Evolutionary conservation across 768 basidiomycete genomes (phyloP).

Genomic region (Vishniacozyma victoriae): DNA sequence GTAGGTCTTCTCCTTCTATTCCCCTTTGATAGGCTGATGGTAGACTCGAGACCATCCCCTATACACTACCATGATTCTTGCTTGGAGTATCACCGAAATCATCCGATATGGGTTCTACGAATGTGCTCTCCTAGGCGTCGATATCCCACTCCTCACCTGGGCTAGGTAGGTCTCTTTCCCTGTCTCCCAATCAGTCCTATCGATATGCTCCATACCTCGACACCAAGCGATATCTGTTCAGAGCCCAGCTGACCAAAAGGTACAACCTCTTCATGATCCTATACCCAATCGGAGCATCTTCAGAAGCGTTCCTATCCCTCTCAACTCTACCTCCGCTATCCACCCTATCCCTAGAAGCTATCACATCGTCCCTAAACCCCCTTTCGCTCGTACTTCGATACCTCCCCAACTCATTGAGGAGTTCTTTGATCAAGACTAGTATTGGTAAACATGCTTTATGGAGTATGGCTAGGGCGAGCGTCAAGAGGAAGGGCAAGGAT

Average conservation of each 20-base stretch:
- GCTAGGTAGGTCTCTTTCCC: slow-evolving; percentile 31
- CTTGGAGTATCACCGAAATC: slow-evolving; percentile 87
- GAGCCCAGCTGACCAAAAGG: too few relatives aligned
- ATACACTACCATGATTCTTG: slow-evolving; percentile 83
- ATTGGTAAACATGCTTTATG: slow-evolving; percentile 46
- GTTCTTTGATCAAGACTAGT: slow-evolving; percentile 49
- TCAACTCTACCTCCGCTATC: slow-evolving; percentile 60
- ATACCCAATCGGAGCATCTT: slow-evolving; percentile 87
- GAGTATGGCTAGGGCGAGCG: slow-evolving; percentile 19
- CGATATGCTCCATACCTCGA: not conserved
- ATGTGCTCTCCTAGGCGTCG: slow-evolving; percentile 56
- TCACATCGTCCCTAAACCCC: slow-evolving; percentile 1
- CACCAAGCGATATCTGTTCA: not conserved
- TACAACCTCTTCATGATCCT: slow-evolving; percentile 90
- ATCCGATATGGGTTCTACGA: slow-evolving; percentile 89
- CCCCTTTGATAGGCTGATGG: not conserved
- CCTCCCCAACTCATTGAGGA: slow-evolving; percentile 13
- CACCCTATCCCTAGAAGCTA: slow-evolving; percentile 3
- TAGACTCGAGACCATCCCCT: slow-evolving; percentile 63
- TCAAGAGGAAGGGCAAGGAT: slow-evolving; percentile 1
- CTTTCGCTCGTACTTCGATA: slow-evolving; percentile 14
- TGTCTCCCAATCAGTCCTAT: not conserved
- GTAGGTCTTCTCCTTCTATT: slow-evolving; percentile 50
- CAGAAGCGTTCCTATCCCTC: slow-evolving; percentile 79
- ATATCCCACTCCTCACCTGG: slow-evolving; percentile 49